Evolutionary conservation across 2,329 filamentous ascomycete species (phyloP), one percentile per base, ranked within the genome.

Genomic region (Fusarium heterosporum): DNA sequence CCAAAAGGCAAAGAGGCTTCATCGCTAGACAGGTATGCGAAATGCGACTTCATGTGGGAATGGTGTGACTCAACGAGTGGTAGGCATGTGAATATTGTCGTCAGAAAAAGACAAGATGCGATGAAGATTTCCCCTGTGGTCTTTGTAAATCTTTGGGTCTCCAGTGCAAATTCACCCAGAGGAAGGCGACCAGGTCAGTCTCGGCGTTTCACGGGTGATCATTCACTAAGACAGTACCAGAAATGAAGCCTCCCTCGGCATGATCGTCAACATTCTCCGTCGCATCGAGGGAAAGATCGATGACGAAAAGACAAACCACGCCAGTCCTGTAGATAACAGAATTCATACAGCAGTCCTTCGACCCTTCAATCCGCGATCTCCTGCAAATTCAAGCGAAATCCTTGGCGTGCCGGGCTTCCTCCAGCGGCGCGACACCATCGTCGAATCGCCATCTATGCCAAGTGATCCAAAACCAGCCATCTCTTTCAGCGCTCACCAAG

Each of bases 41-140:
- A 17, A 39, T 4, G 8, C n/a, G 1, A 26, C 25, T 12, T 8
- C 28, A 8, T 2, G 3, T 22, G 4, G 2, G 2, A 17, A 26
- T 26, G 6, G 25, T 13, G 17, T 49, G 45, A 58, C 39, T 51
- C 51, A 63, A 32, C 10, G 7, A 13, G 16, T 30, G 4, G 11
- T 19, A 68, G 66, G 66, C 66, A n/a, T 68, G 66, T 2, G 66
- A 68, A 51, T 66, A 68, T 8, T 68, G 66, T 8, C 66, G 66
- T 0, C 65, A 66, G 26, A 68, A 68, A 46, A 68, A 68, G 22
- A 68, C 66, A 9, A 41, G 66, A 49, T 68, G 66, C 8, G 66
- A 68, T 19, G 66, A 68, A 39, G 66, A 68, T 19, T 69, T 68
- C 2, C 66, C 66, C 1, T 68, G 66, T 9, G 66, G 66, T 0